Conservation (phyloP, 345 rosid genomes). For the Durio zibethinus region DNA sequence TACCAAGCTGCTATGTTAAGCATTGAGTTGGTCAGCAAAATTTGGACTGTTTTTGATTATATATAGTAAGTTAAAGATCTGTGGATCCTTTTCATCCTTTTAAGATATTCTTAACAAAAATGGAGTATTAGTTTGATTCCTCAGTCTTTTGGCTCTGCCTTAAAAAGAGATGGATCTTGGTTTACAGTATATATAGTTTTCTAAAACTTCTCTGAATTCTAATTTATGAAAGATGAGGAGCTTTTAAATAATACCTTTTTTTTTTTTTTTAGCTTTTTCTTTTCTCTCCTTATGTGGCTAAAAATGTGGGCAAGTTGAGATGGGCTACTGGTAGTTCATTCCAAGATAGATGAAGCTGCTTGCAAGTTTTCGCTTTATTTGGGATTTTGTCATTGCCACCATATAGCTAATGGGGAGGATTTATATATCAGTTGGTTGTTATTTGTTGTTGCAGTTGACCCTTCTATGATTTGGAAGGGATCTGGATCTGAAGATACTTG, state of each 20-base stretch:
- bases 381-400: not conserved
- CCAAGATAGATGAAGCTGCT: conserved; percentile 3
- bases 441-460: conserved; percentile 20
- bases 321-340: conserved; percentile 17
- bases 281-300: not conserved
- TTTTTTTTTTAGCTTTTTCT: not conserved
- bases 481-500: conserved; percentile 12
- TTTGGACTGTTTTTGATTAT: not conserved
- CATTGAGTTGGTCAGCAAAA: not conserved
- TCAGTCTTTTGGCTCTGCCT: not conserved
- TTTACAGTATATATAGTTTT: not conserved
- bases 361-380: not conserved
- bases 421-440: not conserved
- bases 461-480: conserved; percentile 26
- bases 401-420: not conserved
- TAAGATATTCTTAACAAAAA: not conserved
- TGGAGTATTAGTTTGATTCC: not conserved
- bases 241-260: not conserved
- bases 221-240: not conserved
- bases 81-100: not conserved
- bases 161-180: not conserved
- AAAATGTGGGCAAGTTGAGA: conserved; percentile 16
- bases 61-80: not conserved
- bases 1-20: not conserved
- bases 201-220: not conserved